A percentile compares a stretch with the other conserved stretches of the same genome.
Evolutionary conservation across 345 rosid species (phyloP).

Genomic region (Arabis alpina): DNA sequence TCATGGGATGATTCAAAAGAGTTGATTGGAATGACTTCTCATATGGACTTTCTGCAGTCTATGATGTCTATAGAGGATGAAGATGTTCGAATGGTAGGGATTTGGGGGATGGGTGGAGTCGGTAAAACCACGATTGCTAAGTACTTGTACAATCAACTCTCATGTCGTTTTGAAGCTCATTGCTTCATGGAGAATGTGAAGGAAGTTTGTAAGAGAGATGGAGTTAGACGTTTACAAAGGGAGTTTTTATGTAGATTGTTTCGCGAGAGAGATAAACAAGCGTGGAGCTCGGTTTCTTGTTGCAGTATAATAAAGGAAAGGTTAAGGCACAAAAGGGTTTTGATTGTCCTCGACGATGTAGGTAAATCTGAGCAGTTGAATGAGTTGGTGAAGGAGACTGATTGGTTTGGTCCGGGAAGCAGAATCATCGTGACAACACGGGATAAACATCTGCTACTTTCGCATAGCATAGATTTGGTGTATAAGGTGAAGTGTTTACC

Average conservation of each 20-base stretch:
- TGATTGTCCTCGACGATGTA: constrained; percentile 40
- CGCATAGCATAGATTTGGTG: constrained; percentile 24
- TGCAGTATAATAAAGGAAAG: constrained; percentile 30
- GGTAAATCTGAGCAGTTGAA: constrained; percentile 34
- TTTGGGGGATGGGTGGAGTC: constrained; percentile 49
- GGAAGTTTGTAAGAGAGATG: constrained; percentile 29
- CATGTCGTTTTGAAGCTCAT: constrained; percentile 32
- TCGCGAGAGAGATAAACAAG: constrained; percentile 23
- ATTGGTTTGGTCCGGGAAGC: constrained; percentile 43
- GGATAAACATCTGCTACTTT: constrained; percentile 39
- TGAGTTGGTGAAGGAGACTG: constrained; percentile 28
- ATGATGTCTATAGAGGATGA: constrained; percentile 25
- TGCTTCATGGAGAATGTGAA: constrained; percentile 44
- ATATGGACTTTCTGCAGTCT: constrained; percentile 39
- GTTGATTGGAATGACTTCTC: constrained; percentile 37
- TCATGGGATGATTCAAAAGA: constrained; percentile 16
- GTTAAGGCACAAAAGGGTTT: constrained; percentile 29
- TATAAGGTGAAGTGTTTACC: constrained; percentile 34
- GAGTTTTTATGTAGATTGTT: constrained; percentile 41
- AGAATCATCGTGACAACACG: constrained; percentile 42
- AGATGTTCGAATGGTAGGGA: constrained; percentile 43
- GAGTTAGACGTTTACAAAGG: constrained; percentile 25
- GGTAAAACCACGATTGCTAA: constrained; percentile 43
- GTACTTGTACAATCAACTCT: constrained; percentile 30
- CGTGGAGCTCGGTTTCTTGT: constrained; percentile 19